phyloP scores from a whole-genome alignment of 805 yeast species.

The Lipomyces starkeyi region DNA sequence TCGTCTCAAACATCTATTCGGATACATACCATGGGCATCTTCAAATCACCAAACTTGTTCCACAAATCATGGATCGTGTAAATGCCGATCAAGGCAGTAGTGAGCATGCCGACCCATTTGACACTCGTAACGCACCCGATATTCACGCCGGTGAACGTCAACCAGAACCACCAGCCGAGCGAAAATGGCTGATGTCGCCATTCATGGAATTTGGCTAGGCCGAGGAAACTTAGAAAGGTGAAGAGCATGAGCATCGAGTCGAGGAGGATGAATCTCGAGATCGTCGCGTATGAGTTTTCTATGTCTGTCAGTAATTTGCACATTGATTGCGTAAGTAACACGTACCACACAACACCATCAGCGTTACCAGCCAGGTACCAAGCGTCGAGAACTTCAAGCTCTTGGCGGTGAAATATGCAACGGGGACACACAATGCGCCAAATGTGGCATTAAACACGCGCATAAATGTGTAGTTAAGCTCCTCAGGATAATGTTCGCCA shows the following conservation, averaged over 20 bases:
- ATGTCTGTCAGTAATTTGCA: slow-evolving; percentile 50
- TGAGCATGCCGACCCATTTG: slow-evolving; percentile 95
- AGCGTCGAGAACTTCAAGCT: slow-evolving; percentile 72
- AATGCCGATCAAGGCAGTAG: slow-evolving; percentile 85
- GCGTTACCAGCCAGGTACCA: slow-evolving; percentile 76
- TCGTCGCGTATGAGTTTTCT: slow-evolving; percentile 81
- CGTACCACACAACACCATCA: slow-evolving; percentile 60
- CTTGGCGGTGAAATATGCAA: slow-evolving; percentile 82
- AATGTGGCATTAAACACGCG: slow-evolving; percentile 85
- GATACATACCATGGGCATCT: slow-evolving; percentile 42
- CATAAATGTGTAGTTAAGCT: slow-evolving; percentile 82
- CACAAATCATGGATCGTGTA: slow-evolving; percentile 89
- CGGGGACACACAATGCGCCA: slow-evolving; percentile 82
- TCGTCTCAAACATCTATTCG: not conserved
- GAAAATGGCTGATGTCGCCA: slow-evolving; percentile 66
- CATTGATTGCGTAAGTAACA: not conserved
- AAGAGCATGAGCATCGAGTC: slow-evolving; percentile 92
- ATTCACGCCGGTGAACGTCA: slow-evolving; percentile 77
- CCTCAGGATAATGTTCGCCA: slow-evolving; percentile 75
- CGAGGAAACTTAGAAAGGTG: slow-evolving; percentile 80
- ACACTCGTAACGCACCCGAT: slow-evolving; percentile 87
- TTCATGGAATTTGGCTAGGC: slow-evolving; percentile 74
- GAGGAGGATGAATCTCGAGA: slow-evolving; percentile 86
- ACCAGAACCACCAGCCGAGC: slow-evolving; percentile 93
- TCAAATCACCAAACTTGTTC: slow-evolving; percentile 72